A percentile compares a stretch with the other conserved stretches of the same genome.
Evolutionary conservation across 139 green algal genomes (phyloP).

Genomic region (Diplosphaera chodatii): DNA sequence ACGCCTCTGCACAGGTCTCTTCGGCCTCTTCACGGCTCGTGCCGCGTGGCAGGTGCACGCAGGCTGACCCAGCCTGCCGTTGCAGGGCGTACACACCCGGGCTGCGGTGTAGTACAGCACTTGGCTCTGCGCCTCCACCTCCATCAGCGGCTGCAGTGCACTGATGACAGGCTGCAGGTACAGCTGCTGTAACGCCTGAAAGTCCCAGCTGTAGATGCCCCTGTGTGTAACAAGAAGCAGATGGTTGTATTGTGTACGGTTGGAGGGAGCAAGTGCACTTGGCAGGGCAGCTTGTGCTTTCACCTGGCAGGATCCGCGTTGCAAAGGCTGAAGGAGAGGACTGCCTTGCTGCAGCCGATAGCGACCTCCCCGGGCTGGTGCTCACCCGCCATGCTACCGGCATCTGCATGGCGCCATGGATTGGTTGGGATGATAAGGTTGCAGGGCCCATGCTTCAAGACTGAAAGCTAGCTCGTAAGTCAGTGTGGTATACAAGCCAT

Average conservation of each 20-base stretch:
- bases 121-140: conserved; percentile 17
- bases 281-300: neutral
- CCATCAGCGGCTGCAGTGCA: conserved; percentile 10
- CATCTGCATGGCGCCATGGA: neutral
- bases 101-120: conserved; percentile 27
- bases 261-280: neutral
- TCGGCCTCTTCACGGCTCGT: no score
- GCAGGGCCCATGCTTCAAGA: no score
- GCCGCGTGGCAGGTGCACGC: no score
- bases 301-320: conserved; percentile 16
- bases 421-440: no score
- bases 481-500: neutral
- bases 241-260: no score
- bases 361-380: no score
- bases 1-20: no score
- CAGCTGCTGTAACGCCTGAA: conserved; percentile 5
- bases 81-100: neutral
- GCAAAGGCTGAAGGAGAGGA: conserved; percentile 34
- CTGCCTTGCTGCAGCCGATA: neutral
- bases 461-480: no score
- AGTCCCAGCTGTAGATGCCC: conserved; percentile 13
- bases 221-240: conserved; percentile 1
- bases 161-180: conserved; percentile 17
- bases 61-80: no score
- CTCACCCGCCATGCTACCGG: no score